phyloP scores from a whole-genome alignment of 2,329 filamentous ascomycete genomes.

The Botryosphaeria dothidea region DNA sequence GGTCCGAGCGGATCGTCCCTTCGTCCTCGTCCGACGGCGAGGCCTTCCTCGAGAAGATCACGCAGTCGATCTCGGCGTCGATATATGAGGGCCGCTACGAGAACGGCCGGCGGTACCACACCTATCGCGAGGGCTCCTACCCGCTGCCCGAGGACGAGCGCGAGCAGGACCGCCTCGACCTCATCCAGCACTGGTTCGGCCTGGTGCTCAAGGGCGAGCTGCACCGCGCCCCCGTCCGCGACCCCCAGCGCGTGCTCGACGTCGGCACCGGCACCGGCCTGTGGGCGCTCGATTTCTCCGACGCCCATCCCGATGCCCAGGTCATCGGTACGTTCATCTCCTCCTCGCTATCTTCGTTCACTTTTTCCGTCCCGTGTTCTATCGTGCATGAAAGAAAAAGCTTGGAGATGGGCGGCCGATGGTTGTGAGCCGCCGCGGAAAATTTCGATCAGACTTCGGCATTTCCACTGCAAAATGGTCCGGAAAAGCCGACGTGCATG shows the following conservation, averaged over 20 bases:
- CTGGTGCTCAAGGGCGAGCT: conserved; percentile 38
- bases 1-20: conserved; percentile 23
- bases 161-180: conserved; percentile 39
- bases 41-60: conserved; percentile 24
- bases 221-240: conserved; percentile 32
- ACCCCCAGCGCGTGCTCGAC: conserved; percentile 29
- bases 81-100: conserved; percentile 38
- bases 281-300: conserved; percentile 31
- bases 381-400: not conserved
- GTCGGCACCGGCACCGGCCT: conserved; percentile 31
- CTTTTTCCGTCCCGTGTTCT: not conserved
- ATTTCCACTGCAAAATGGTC: too few relatives aligned
- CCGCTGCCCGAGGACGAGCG: conserved; percentile 39
- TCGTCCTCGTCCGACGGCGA: conserved; percentile 25
- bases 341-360: not conserved
- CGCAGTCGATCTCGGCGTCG: conserved; percentile 33
- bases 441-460: too few relatives aligned
- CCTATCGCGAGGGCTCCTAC: conserved; percentile 39
- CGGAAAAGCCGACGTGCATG: too few relatives aligned
- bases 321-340: conserved; percentile 25
- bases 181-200: conserved; percentile 40
- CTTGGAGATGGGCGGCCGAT: too few relatives aligned
- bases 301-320: conserved; percentile 32
- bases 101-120: conserved; percentile 40
- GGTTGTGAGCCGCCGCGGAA: too few relatives aligned